Conservation (phyloP, 2,329 filamentous ascomycete species). For the Plenodomus lindquistii region DNA sequence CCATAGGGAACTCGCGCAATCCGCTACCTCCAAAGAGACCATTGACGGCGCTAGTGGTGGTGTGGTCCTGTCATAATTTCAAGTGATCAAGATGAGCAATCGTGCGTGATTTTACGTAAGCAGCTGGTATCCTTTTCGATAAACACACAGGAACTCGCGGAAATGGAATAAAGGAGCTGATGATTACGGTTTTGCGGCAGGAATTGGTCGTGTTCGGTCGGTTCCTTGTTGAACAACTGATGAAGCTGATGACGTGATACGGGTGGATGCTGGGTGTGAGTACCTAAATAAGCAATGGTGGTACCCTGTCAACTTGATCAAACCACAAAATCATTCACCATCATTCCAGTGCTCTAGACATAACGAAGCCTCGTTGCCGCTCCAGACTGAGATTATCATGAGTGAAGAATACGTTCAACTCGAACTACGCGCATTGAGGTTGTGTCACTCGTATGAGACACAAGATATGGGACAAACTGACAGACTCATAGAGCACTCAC, state of each 20-base stretch:
- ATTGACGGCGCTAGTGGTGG: too few species aligned
- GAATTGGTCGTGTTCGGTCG: too few species aligned
- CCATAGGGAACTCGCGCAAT: too few species aligned
- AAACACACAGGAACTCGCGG: too few species aligned
- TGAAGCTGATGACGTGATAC: not conserved
- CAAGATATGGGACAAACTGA: not conserved
- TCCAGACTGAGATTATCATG: not conserved
- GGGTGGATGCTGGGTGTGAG: not conserved
- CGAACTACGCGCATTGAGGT: not conserved
- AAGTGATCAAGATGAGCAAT: too few species aligned
- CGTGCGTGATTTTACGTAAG: too few species aligned
- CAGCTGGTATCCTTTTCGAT: too few species aligned
- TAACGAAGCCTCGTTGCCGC: not conserved
- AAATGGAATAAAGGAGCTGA: too few species aligned
- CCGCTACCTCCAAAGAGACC: too few species aligned
- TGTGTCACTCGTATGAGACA: not conserved
- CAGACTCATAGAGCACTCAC: conserved; percentile 1
- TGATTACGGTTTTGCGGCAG: too few species aligned
- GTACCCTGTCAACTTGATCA: not conserved
- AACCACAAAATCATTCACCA: not conserved
- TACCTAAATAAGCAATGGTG: not conserved
- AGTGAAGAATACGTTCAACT: conserved; percentile 1
- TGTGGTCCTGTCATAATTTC: too few species aligned
- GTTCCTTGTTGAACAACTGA: too few species aligned
- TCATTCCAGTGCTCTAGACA: not conserved